Evolutionary conservation across 169 alveolate genomes (phyloP), one percentile per base, ranked within the genome.

Genomic region (Ichthyophthirius multifiliis): DNA sequence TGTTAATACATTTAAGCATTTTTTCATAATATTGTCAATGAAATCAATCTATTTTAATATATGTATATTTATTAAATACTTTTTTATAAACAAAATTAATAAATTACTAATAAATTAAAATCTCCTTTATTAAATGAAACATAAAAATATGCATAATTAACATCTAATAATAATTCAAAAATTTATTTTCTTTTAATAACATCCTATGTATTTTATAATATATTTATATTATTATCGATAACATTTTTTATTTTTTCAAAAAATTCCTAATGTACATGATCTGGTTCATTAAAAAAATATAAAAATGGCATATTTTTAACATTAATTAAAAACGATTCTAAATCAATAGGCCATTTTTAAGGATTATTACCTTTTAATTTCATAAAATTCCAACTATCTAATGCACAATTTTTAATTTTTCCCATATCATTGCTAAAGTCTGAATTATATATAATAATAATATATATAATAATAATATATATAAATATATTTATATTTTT

Each of bases 271-370:
- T 67, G 16, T 23, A 67, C 27, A 23, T 20, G 35, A n/a, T 76
- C 83, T 23, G 86, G 86, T 37, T 81, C 81, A 48, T 67, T 46
- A 48, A 67, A 71, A 34, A 71, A 15, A 23, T 75, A 35, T 41
- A 71, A 64, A 2, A 23, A 30, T 3, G 45, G 74, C 43, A 39
- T n/a, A 43, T 81, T 48, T 16, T 44, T 46, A 35, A 81, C 16
- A 43, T 76, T 62, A 30, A 71, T 55, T 6, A 71, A 55, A 43
- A 81, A 81, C 23, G 44, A 75, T 13, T 45, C 64, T 18, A 81
- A 48, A 47, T 55, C 86, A 48, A 65, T 48, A 30, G 86, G 86
- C 86, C 86, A 81, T 39, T 62, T 67, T 12, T 31, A 18, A 23
- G 82, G 81, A 55, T 81, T 81, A 3, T 67, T 67, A 18, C 77